Percentiles rank a stretch among this genome's conserved stretches.
Evolutionary conservation across 2,329 filamentous ascomycete genomes (phyloP).

Genomic region (Xylariaceae sp.): DNA sequence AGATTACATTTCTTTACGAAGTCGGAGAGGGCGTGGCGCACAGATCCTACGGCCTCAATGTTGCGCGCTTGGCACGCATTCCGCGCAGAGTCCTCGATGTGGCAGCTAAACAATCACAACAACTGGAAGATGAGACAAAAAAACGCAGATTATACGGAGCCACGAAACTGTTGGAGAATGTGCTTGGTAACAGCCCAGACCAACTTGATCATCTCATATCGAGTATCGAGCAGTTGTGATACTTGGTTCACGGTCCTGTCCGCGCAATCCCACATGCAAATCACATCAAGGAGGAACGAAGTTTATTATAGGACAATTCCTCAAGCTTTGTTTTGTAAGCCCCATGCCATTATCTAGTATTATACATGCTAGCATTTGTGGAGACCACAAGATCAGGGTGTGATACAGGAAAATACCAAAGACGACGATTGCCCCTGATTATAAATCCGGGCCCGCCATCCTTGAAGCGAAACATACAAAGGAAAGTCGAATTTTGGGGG

Average conservation of each 20-base stretch:
- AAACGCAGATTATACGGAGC: slow-evolving; percentile 54
- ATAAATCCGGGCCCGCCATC: slow-evolving; percentile 2
- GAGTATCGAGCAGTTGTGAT: slow-evolving; percentile 55
- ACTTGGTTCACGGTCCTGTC: neutral
- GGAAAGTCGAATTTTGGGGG: neutral
- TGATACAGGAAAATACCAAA: slow-evolving; percentile 12
- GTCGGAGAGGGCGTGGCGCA: slow-evolving; percentile 87
- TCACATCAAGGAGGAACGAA: neutral
- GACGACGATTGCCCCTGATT: slow-evolving; percentile 4
- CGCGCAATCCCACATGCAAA: neutral
- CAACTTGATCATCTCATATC: slow-evolving; percentile 50
- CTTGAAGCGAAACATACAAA: slow-evolving; percentile 8
- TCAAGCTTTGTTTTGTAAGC: slow-evolving; percentile 11
- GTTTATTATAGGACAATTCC: neutral
- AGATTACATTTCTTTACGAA: slow-evolving; percentile 93
- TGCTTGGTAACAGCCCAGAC: slow-evolving; percentile 37
- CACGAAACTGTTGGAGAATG: slow-evolving; percentile 38
- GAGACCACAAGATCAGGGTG: slow-evolving; percentile 17
- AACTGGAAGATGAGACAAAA: slow-evolving; percentile 71
- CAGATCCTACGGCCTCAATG: slow-evolving; percentile 89
- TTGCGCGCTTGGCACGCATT: slow-evolving; percentile 78
- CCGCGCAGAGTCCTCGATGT: slow-evolving; percentile 71
- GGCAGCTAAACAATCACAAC: slow-evolving; percentile 70
- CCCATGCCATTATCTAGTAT: slow-evolving; percentile 14
- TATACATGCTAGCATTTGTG: slow-evolving; percentile 18